Base-by-base conservation (phyloP, 2,329 filamentous ascomycete species). In the Paraconiothyrium brasiliense region DNA sequence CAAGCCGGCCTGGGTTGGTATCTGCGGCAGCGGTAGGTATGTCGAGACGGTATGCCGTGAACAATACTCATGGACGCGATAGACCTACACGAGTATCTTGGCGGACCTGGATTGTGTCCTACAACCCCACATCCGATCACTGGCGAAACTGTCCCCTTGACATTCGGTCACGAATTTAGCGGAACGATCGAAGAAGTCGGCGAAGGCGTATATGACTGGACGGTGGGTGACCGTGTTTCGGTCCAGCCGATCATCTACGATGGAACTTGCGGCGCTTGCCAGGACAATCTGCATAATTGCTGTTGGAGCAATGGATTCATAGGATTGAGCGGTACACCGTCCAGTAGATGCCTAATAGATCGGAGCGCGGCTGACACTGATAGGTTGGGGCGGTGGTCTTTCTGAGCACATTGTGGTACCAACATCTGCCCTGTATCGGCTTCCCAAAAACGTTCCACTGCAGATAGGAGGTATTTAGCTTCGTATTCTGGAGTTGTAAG, bases 201-300 rank as follows among this genome's bases (percentile, higher is more conserved):
- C 37, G 77, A 82, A n/a, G 83, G 79, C 11, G 83, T 86, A 10
- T 76, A 72, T 6, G 77, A 81, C n/a, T 81, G 83, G 69, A 81
- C 81, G 57, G 68, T 79, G 3, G 85, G 85, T 20, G 80, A 85
- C 57, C 72, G 81, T 32, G 84, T 85, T 2, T 80, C 76, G 46
- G 77, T 85, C 1, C 81, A 85, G 65, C 84, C 85, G 9, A 86
- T 85, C 71, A 85, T 86, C 50, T 86, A 85, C 70, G 84, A 85
- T 58, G 81, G 80, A 8, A 82, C 81, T 13, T 86, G 84, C 67
- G 79, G 79, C 11, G 81, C 84, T 7, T 87, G 85, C 67, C 76
- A 80, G 59, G 80, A 83, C n/a, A 83, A 83, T 0, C 71, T 83
- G 22, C 81, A 84, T 58, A 86, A 86, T 60, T 85, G 84, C 74